Evolutionary conservation across 768 basidiomycete genomes (phyloP).

Genomic region (Daedaleopsis nitida): DNA sequence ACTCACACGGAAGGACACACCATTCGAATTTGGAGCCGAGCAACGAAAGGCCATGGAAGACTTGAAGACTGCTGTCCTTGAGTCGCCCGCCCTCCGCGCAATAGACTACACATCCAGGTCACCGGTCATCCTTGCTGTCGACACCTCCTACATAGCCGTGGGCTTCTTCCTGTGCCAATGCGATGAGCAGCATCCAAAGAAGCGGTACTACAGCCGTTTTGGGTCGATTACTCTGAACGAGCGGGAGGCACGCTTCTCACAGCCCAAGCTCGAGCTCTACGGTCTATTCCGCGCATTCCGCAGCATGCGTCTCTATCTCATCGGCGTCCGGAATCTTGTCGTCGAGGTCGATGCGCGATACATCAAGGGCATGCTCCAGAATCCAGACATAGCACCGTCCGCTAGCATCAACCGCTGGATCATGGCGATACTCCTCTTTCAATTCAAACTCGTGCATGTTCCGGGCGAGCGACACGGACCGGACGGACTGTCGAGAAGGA

Average conservation of each 20-base stretch:
- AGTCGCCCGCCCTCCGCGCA: conserved; percentile 13
- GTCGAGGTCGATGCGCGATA: conserved; percentile 43
- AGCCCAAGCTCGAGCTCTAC: conserved; percentile 32
- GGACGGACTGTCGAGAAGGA: too few species aligned
- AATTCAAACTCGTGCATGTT: too few species aligned
- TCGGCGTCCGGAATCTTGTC: conserved; percentile 27
- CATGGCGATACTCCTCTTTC: conserved; percentile 36
- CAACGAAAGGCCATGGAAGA: conserved; percentile 11
- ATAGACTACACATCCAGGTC: conserved; percentile 22
- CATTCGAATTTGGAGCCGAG: conserved; percentile 16
- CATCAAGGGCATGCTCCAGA: too few species aligned
- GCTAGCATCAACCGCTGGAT: conserved; percentile 46
- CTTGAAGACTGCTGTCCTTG: conserved; percentile 18
- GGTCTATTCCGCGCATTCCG: conserved; percentile 18
- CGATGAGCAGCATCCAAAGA: conserved; percentile 5
- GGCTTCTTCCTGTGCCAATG: conserved; percentile 32
- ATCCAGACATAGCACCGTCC: conserved; percentile 39
- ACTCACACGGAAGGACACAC: conserved; percentile 22
- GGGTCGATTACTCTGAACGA: conserved; percentile 18
- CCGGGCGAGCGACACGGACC: too few species aligned
- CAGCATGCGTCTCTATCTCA: background rate
- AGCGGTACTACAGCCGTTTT: conserved; percentile 33
- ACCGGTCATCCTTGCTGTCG: conserved; percentile 25
- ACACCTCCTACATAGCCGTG: conserved; percentile 19
- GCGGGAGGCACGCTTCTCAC: conserved; percentile 11